Conservation (phyloP, 2,329 filamentous ascomycete species). For the Trichoderma koningii region DNA sequence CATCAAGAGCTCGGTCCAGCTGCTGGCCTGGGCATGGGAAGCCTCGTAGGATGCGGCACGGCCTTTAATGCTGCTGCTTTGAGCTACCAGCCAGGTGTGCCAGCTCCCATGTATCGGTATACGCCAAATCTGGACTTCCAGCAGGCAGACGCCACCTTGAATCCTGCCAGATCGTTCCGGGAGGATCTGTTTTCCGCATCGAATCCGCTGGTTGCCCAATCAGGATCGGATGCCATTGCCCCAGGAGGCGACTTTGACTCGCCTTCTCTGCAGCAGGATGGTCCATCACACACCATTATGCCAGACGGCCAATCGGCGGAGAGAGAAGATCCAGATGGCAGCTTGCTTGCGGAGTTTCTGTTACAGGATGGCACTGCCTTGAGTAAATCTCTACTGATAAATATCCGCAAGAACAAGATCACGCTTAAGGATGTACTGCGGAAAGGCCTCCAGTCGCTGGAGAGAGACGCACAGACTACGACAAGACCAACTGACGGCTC, state of each 20-base stretch:
- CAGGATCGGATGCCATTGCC: background rate
- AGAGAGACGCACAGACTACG: background rate
- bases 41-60: background rate
- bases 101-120: background rate
- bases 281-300: background rate
- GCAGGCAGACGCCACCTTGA: background rate
- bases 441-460: background rate
- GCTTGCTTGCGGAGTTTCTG: slow-evolving; percentile 2
- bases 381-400: background rate
- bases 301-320: background rate
- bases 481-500: background rate
- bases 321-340: background rate
- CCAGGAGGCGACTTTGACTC: background rate
- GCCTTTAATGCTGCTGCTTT: background rate
- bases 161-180: slow-evolving; percentile 1
- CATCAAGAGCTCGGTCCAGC: slow-evolving; percentile 4
- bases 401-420: background rate
- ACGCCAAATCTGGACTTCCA: background rate
- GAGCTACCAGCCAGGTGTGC: background rate
- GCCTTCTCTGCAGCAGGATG: background rate
- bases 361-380: slow-evolving; percentile 4
- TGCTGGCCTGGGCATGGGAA: background rate
- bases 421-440: background rate
- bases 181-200: slow-evolving; percentile 6
- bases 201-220: background rate